Evolutionary conservation across 257 asterid genomes (phyloP), one percentile per base, ranked within the genome.

Genomic region (Orobanche coerulescens): DNA sequence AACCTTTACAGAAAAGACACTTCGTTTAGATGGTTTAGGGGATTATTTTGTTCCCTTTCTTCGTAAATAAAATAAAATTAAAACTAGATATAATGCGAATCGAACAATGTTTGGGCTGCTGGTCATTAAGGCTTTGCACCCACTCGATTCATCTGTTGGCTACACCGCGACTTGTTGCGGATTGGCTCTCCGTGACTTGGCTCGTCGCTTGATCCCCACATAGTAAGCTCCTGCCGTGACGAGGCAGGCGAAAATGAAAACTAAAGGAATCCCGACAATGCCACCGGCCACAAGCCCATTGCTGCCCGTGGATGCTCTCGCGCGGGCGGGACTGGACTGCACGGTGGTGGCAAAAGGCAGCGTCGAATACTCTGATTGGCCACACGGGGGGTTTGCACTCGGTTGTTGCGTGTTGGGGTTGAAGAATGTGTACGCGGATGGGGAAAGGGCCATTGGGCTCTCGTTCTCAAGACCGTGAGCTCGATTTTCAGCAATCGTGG

Each of bases 331-430:
- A 7, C 61, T 55, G 2, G 71, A 49, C 51, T 56, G 65, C 57
- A 46, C 63, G 7, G 37, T 42, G 12, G 76, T 69, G 7, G 81
- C 75, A 24, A 58, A 13, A 1, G 74, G 71, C 51, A 75, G 28
- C 16, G 63, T 50, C 14, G 19, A 25, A 12, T 65, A 69, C 4
- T 60, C 61, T 14, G 64, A 22, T 18, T 71, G 61, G 8, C 26
- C 26, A 18, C 66, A 72, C 12, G 25, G 40, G 67, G 7, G 20
- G 49, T 23, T 43, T 1, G 40, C 11, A 48, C 48, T 61, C 16
- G 42, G 44, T 30, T 1, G 62, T 16, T 18, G 57, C 20, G 71
- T 25, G 24, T 52, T 59, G 13, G 81, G 70, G 49, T 75, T 65
- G 55, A 75, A 68, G 62, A 67, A 67, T 8, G 56, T 58, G 5